Conservation (phyloP, 2,329 filamentous ascomycete genomes). For the Ustulina deusta region DNA sequence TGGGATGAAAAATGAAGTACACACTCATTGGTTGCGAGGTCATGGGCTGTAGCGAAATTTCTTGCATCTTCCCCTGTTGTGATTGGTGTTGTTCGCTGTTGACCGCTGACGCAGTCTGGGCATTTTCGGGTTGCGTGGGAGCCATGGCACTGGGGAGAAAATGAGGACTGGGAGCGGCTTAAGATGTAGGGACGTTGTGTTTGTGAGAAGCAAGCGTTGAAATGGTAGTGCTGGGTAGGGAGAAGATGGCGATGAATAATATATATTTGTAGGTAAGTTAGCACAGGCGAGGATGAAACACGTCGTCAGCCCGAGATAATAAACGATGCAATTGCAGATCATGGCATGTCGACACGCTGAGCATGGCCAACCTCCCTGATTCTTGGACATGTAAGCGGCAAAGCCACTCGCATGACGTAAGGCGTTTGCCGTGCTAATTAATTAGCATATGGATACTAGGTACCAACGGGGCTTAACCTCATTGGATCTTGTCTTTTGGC, state of each 20-base stretch:
- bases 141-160: constrained; percentile 24
- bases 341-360: neutral
- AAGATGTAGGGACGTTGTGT: neutral
- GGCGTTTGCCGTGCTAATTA: neutral
- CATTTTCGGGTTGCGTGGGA: constrained; percentile 33
- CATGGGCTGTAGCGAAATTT: constrained; percentile 37
- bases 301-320: neutral
- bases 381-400: neutral
- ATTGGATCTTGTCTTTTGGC: neutral
- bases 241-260: neutral
- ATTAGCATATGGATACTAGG: no score
- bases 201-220: neutral
- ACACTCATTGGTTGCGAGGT: constrained; percentile 36
- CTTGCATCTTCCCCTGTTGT: constrained; percentile 32
- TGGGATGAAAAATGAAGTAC: neutral
- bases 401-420: constrained; percentile 20
- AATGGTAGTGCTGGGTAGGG: neutral
- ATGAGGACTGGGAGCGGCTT: neutral
- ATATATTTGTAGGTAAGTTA: constrained; percentile 2
- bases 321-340: neutral
- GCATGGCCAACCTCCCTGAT: constrained; percentile 12
- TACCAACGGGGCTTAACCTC: neutral
- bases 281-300: neutral
- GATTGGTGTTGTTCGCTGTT: constrained; percentile 30
- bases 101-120: constrained; percentile 2